phyloP scores from a whole-genome alignment of 2,329 filamentous ascomycete species.

The Fusarium abutilonis region DNA sequence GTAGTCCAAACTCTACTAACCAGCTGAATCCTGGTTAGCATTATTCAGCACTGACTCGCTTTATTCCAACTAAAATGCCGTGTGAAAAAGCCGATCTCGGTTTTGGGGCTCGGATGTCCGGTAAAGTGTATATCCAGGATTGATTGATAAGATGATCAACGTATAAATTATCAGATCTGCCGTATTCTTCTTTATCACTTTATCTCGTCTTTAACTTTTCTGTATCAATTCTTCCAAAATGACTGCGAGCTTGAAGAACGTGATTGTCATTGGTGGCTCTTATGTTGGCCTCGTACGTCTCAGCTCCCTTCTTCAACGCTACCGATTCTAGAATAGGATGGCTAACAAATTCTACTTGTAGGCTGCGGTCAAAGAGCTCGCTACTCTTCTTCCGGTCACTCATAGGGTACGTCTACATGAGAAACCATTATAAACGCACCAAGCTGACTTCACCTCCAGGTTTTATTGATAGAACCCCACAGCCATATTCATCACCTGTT shows the following conservation, averaged over 20 bases:
- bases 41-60: no score
- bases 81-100: slow-evolving; percentile 19
- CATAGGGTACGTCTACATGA: slow-evolving; percentile 26
- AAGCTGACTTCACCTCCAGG: slow-evolving; percentile 30
- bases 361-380: slow-evolving; percentile 42
- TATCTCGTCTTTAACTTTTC: no score
- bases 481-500: slow-evolving; percentile 63
- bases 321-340: not conserved
- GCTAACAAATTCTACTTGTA: slow-evolving; percentile 2
- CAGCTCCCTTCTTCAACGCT: not conserved
- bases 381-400: slow-evolving; percentile 35
- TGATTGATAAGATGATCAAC: slow-evolving; percentile 31
- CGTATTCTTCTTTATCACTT: not conserved
- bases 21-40: no score
- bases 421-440: rapidly evolving
- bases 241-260: slow-evolving; percentile 39
- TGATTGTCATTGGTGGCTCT: slow-evolving; percentile 44
- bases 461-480: slow-evolving; percentile 61
- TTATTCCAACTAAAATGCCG: slow-evolving; percentile 7
- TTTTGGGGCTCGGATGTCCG: slow-evolving; percentile 21
- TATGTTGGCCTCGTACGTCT: slow-evolving; percentile 42
- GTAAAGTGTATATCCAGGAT: slow-evolving; percentile 20
- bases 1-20: no score
- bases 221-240: slow-evolving; percentile 2
- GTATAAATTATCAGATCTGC: no score